Base-by-base conservation (phyloP, 768 basidiomycete genomes). In the Trametes elegans region DNA sequence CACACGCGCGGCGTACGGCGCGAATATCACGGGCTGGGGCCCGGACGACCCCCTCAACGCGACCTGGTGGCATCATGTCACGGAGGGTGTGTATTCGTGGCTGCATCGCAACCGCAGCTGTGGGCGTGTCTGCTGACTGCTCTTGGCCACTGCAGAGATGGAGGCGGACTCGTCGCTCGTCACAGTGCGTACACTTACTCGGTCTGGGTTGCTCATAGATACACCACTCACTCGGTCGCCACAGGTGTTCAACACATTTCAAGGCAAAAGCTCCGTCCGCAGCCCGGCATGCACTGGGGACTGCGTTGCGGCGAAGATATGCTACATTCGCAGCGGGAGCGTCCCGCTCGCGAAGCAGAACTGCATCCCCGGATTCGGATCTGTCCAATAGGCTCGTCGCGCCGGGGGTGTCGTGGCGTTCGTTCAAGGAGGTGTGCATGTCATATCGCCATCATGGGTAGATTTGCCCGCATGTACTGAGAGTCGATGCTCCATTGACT, bases 11-110 rank as follows among this genome's bases (percentile, higher is more conserved):
- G 73, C 84, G 0, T 91, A 88, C 55, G 88, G 87, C 28, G 64
- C 63, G 32, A 79, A 70, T 49, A 77, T 85, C 46, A 68, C 75
- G 1, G 73, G 78, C 29, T 90, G 88, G 88, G 73, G 75, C 24
- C 66, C 71, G 3, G 73, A 76, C 49, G 87, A 87, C 64, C 88
- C 88, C 0, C 69, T 91, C 58, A 90, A 90, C 57, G 86, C 86
- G 7, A 90, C 89, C 9, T 90, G 85, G 84, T 90, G 88, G 88
- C 88, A 90, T 62, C 79, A 69, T 41, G 85, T 90, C 36, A 90
- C 88, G 9, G 87, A 89, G 70, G 78, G 86, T 84, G 52, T 58
- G 76, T 71, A 13, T n/a, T n/a, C 5, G 13, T n/a, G n/a, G 34
- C 13, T 27, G 9, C 34, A 24, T 3, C 28, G 3, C 16, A 19